Base-by-base conservation (phyloP, 2,329 filamentous ascomycete genomes). In the Blumeriella jaapii region DNA sequence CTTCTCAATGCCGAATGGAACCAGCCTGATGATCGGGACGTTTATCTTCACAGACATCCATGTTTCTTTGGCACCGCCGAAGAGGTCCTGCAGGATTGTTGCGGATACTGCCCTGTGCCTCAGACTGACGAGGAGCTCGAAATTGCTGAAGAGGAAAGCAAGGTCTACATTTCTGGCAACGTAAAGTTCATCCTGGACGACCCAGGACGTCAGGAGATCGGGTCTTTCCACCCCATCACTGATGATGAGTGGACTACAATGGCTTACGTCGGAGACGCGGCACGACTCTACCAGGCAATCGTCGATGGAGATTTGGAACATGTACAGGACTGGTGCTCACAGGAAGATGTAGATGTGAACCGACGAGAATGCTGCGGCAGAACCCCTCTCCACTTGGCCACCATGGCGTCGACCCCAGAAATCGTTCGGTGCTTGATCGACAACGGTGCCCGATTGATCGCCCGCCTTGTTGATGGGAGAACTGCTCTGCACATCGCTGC, bases 1-100 rank as follows among this genome's bases (percentile, higher is more conserved):
- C 65, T 93, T 6, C 69, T 93, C 12, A 91, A 93, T 49, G 82
- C 82, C 0, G 82, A 93, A 53, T 93, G 85, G 84, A 93, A 91
- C 48, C 75, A 79, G 44, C 65, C 70, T 1, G 75, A 82, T 41
- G 77, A 85, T 26, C 71, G 84, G n/a, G 64, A 77, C 16, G 78
- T 87, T 1, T 74, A 83, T 42, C 64, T 93, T 4, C 85, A 93
- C 58, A 73, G 85, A 2, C 85, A 93, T 50, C 84, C 85, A 3
- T 82, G 81, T 9, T 93, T 93, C 56, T 89, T 93, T 49, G 84
- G 85, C 0, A 69, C 74, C 18, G 74, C 79, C 4, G 64, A 78
- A 37, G 79, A 91, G 57, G 71, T 91, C 6, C 70, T 89, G 35
- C 62, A 74, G 18, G 85, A 93, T 53, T 93, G 85, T 55, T 93